phyloP scores from a whole-genome alignment of 768 basidiomycete species.

The Mycena indigotica region DNA sequence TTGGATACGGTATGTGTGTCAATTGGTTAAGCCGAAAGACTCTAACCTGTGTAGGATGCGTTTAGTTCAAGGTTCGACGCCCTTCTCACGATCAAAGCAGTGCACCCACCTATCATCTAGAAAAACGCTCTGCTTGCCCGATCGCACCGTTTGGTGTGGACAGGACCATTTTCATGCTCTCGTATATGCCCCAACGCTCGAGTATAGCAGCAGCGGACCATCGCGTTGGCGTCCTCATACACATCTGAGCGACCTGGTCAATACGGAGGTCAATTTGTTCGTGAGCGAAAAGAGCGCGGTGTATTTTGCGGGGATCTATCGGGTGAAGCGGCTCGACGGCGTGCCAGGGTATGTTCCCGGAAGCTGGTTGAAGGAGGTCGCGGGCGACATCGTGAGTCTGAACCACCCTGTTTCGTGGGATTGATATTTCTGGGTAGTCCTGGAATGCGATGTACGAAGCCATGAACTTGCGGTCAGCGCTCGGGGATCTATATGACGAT shows the following conservation, averaged over 20 bases:
- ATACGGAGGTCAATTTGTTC: neutral
- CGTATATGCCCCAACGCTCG: neutral
- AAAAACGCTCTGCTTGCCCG: neutral
- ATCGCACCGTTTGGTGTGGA: neutral
- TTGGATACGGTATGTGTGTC: too few species aligned
- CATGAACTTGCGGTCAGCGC: neutral
- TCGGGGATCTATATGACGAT: neutral
- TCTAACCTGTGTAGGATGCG: too few species aligned
- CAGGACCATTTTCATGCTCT: neutral
- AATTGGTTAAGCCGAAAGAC: too few species aligned
- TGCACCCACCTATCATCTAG: too few species aligned
- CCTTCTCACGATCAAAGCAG: too few species aligned
- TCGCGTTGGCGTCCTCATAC: neutral
- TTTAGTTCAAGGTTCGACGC: too few species aligned
- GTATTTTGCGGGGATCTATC: neutral
- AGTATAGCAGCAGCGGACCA: neutral
- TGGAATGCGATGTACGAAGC: neutral
- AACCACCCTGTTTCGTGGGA: too few species aligned
- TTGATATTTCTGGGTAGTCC: too few species aligned
- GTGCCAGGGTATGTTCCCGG: neutral
- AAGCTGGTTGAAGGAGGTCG: neutral
- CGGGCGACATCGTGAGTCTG: too few species aligned
- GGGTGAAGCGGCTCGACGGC: neutral
- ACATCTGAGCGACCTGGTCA: neutral
- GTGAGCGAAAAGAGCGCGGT: neutral